Evolutionary conservation across 2,329 filamentous ascomycete genomes (phyloP).

Genomic region (Mariannaea sp.): DNA sequence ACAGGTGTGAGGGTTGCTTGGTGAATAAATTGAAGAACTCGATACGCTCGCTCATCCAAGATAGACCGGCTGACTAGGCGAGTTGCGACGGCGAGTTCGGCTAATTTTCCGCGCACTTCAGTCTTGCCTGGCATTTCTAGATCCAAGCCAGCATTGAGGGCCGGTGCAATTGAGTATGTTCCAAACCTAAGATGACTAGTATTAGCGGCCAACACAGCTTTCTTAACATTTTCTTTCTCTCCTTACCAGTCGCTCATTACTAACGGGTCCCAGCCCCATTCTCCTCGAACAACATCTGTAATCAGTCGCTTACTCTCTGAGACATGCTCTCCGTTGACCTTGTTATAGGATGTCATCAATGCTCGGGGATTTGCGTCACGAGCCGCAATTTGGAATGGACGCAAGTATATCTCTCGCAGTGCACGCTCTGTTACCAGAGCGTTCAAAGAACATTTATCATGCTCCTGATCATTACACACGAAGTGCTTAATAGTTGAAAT

Average conservation of each 20-base stretch:
- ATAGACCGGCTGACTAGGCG: background rate
- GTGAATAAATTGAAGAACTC: slow-evolving; percentile 9
- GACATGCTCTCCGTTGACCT: slow-evolving; percentile 44
- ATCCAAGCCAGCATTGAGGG: slow-evolving; percentile 34
- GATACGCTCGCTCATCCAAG: slow-evolving; percentile 1
- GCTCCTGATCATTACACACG: slow-evolving; percentile 12
- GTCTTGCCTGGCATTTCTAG: slow-evolving; percentile 42
- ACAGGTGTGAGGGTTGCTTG: background rate
- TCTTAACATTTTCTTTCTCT: too few relatives aligned
- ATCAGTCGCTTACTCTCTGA: slow-evolving; percentile 18
- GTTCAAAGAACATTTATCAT: background rate
- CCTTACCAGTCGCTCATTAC: slow-evolving; percentile 52
- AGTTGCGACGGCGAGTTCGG: background rate
- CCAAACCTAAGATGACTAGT: slow-evolving; percentile 12
- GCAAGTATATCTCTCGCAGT: slow-evolving; percentile 42
- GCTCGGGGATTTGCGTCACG: slow-evolving; percentile 44
- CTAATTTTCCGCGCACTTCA: slow-evolving; percentile 12
- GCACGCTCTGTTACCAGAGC: background rate
- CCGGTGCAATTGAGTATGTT: slow-evolving; percentile 37
- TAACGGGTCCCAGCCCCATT: slow-evolving; percentile 50
- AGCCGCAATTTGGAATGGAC: slow-evolving; percentile 49
- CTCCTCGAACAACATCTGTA: slow-evolving; percentile 45
- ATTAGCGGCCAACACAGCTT: background rate
- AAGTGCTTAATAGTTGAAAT: slow-evolving; percentile 12
- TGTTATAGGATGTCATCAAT: slow-evolving; percentile 52